A percentile compares a stretch with the other conserved stretches of the same genome.
These are phyloP conservation scores for Populus hybrid DNA, from an alignment of 441 rosid species.

Conservation along the genomic window DNA sequence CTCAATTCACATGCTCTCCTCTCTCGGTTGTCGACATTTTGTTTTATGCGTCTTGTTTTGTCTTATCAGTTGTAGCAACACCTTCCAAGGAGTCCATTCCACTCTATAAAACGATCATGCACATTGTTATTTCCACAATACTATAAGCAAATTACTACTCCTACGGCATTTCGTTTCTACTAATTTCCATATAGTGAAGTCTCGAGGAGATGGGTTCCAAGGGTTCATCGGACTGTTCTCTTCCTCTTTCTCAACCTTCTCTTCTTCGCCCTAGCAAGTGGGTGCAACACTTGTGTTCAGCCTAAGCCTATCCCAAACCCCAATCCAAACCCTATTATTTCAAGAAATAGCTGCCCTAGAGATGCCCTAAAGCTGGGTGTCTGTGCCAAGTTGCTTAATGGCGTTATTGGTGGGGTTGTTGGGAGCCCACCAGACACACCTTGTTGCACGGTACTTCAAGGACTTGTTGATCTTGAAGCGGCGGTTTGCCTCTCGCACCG, in stretches of 20 bases:
- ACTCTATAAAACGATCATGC: neutral
- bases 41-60: neutral
- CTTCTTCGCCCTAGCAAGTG: constrained; percentile 34
- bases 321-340: constrained; percentile 18
- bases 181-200: neutral
- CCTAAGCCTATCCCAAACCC: constrained; percentile 40
- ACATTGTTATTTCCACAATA: neutral
- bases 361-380: constrained; percentile 56
- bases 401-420: constrained; percentile 33
- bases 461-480: constrained; percentile 63
- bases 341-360: constrained; percentile 48
- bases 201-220: constrained; percentile 1
- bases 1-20: neutral
- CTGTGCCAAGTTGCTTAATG: constrained; percentile 55
- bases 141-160: neutral
- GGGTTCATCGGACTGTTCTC: constrained; percentile 1
- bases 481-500: constrained; percentile 73
- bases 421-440: constrained; percentile 46
- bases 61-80: neutral
- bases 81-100: neutral
- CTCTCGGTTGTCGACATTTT: neutral
- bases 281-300: constrained; percentile 43
- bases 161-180: neutral
- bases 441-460: constrained; percentile 56
- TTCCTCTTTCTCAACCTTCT: constrained; percentile 14